These are phyloP conservation scores for Neurospora sp. DNA, from an alignment of 495 filamentous ascomycete genomes.

Conservation along the genomic window DNA sequence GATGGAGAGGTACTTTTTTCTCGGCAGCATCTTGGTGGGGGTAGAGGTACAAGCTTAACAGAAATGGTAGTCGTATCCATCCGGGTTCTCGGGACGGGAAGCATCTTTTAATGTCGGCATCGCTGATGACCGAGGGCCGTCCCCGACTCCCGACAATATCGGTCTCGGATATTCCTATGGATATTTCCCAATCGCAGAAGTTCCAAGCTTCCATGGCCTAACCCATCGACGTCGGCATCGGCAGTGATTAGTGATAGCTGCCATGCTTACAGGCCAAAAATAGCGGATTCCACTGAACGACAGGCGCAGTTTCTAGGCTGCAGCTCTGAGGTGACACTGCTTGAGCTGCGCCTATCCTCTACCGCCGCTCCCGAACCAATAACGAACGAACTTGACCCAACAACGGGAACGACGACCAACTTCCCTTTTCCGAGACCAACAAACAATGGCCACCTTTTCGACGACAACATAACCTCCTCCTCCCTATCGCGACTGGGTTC, in stretches of 20 bases:
- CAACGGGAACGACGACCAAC: constrained; percentile 1
- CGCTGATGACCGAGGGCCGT: not conserved
- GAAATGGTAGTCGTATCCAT: not conserved
- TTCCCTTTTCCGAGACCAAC: not conserved
- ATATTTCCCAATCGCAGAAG: too few relatives aligned
- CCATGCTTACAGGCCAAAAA: not conserved
- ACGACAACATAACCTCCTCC: not conserved
- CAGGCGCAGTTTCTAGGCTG: not conserved
- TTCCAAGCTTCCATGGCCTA: too few relatives aligned
- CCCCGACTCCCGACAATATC: not conserved
- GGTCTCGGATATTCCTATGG: too few relatives aligned
- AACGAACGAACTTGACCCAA: not conserved
- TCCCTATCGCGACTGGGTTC: not conserved
- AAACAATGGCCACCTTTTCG: not conserved
- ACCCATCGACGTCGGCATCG: not conserved
- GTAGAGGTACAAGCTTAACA: too few relatives aligned
- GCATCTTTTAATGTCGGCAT: not conserved
- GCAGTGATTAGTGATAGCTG: too few relatives aligned
- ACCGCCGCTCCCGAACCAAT: not conserved
- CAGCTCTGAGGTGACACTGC: not conserved
- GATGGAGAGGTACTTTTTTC: not conserved
- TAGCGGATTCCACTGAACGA: not conserved
- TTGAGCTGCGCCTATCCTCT: not conserved
- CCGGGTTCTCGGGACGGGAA: too few relatives aligned
- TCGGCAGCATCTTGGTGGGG: too few relatives aligned